These are phyloP conservation scores for Epichloe bromicola DNA, from an alignment of 2,329 filamentous ascomycete species.

Conservation along the genomic window DNA sequence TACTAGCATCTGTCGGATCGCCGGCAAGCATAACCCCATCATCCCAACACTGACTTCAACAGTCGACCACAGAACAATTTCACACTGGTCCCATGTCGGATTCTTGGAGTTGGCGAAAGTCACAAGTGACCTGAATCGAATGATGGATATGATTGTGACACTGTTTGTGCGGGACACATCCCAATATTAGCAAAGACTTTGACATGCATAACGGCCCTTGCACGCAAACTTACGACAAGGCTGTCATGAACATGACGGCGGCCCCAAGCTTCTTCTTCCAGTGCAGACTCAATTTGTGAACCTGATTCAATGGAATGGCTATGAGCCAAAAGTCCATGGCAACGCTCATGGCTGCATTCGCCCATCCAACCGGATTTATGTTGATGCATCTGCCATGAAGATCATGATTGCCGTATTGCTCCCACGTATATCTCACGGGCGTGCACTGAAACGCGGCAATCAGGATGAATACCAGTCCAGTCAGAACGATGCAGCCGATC, in stretches of 20 bases:
- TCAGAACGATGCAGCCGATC: constrained; percentile 19
- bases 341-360: constrained; percentile 32
- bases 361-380: constrained; percentile 30
- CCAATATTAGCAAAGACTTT: too few species aligned
- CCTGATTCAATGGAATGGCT: constrained; percentile 26
- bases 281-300: constrained; percentile 22
- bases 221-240: constrained; percentile 5
- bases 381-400: constrained; percentile 29
- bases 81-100: constrained; percentile 10
- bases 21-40: constrained; percentile 1
- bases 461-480: constrained; percentile 24
- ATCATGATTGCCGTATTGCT: constrained; percentile 28
- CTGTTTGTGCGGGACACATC: neutral
- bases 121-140: constrained; percentile 10
- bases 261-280: constrained; percentile 28
- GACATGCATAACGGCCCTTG: too few species aligned
- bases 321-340: constrained; percentile 32
- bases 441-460: constrained; percentile 30
- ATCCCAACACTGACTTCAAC: constrained; percentile 5
- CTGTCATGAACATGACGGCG: constrained; percentile 24
- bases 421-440: constrained; percentile 35
- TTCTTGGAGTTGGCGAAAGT: constrained; percentile 10
- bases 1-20: neutral
- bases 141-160: constrained; percentile 11
- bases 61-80: constrained; percentile 10